These are phyloP conservation scores for Funneliformis geosporum DNA, from an alignment of 192 early-diverging fungal genomes.

Conservation along the genomic window DNA sequence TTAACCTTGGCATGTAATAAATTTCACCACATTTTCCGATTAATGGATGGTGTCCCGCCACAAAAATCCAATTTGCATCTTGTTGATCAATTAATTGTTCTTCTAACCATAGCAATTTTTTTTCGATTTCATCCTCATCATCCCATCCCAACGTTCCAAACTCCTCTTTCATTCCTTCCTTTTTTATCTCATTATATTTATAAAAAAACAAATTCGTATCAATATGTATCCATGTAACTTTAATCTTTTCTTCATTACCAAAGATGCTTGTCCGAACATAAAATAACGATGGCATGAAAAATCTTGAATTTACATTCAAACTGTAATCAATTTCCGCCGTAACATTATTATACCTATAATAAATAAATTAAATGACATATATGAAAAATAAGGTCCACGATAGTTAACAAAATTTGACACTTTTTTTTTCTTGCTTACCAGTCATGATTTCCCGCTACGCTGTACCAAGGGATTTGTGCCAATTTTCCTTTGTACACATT, in stretches of 20 bases:
- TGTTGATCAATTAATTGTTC: slow-evolving; percentile 8
- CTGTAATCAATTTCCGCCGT: slow-evolving; percentile 26
- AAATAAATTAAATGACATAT: neutral
- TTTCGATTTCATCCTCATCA: neutral
- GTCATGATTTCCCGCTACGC: slow-evolving; percentile 31
- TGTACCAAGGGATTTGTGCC: slow-evolving; percentile 26
- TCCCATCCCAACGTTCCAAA: neutral
- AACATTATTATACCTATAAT: slow-evolving; percentile 29
- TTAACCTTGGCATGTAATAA: neutral
- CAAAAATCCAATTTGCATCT: slow-evolving; percentile 29
- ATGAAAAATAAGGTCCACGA: neutral
- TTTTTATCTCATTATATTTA: neutral
- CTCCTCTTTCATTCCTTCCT: neutral
- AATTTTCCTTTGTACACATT: slow-evolving; percentile 27
- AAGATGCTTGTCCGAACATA: slow-evolving; percentile 8
- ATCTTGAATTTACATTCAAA: slow-evolving; percentile 8
- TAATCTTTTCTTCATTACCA: neutral
- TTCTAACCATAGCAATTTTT: slow-evolving; percentile 23
- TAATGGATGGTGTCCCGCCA: slow-evolving; percentile 24
- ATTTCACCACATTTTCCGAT: neutral
- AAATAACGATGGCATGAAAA: slow-evolving; percentile 25
- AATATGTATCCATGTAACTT: slow-evolving; percentile 22
- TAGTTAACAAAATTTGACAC: neutral
- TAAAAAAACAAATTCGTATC: slow-evolving; percentile 12
- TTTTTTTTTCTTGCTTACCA: slow-evolving; percentile 6